Percentiles rank a stretch among this genome's conserved stretches.
Evolutionary conservation across 2,329 filamentous ascomycete species (phyloP).

Genomic region (Aspergillus amoenus): DNA sequence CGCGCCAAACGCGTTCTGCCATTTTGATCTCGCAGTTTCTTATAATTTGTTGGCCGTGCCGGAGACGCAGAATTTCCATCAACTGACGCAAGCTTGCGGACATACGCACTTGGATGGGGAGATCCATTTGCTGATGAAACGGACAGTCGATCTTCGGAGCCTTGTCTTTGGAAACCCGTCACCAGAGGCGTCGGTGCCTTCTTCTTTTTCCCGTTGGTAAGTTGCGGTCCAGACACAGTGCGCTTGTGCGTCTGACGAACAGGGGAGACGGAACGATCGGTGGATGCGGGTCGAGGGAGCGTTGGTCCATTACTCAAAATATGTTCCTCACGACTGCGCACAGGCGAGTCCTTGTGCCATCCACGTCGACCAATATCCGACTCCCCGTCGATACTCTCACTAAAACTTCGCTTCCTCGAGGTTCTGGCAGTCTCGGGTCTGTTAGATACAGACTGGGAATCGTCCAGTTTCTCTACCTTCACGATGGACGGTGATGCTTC

Average conservation of each 20-base stretch:
- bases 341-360: conserved; percentile 20
- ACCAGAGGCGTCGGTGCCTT: conserved; percentile 43
- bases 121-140: conserved; percentile 47
- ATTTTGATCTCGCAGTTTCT: conserved; percentile 87
- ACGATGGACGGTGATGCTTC: conserved; percentile 32
- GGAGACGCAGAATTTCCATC: conserved; percentile 58
- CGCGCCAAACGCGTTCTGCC: conserved; percentile 88
- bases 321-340: conserved; percentile 26
- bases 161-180: conserved; percentile 43
- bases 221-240: conserved; percentile 35
- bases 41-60: conserved; percentile 65
- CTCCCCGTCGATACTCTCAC: conserved; percentile 35
- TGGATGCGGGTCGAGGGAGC: conserved; percentile 30
- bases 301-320: conserved; percentile 25
- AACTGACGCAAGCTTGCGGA: conserved; percentile 42
- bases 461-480: conserved; percentile 39
- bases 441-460: conserved; percentile 25
- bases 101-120: conserved; percentile 40
- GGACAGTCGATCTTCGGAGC: conserved; percentile 47
- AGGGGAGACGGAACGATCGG: conserved; percentile 38
- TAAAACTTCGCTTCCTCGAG: conserved; percentile 39
- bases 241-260: conserved; percentile 37
- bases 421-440: conserved; percentile 20
- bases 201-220: conserved; percentile 27
- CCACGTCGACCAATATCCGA: conserved; percentile 26